Base-by-base conservation (phyloP, 495 filamentous ascomycete species). In the Cercophora sp. region DNA sequence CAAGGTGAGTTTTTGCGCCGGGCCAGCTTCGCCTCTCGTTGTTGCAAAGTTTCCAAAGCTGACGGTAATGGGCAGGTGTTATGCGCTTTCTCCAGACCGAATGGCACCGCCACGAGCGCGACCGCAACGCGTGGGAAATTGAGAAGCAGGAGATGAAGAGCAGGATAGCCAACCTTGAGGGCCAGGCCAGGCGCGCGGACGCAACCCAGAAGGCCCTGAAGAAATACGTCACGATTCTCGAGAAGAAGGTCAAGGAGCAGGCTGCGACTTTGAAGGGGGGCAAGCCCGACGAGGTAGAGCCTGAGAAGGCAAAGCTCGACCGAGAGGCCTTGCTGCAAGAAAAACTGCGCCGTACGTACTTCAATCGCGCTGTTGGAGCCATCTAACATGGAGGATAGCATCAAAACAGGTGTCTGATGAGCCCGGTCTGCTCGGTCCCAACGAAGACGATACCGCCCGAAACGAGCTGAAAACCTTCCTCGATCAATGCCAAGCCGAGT, bases 31-130 rank as follows among this genome's bases (percentile, higher is more conserved):
- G 24, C 10, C 22, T 24, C 25, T 26, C n/a, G 8, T 37, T 22
- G 39, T 23, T 15, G 46, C 9, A 18, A 42, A 23, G 23, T 32
- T 19, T 51, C 57, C 64, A 59, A 27, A 60, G 25, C 18, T 39
- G 2, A 6, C n/a, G 32, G 10, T 22, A 4, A 24, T 25, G 19
- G 37, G 29, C 58, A 97, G 92, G 93, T 64, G 93, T 99, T 29
- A 99, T 99, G 93, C 91, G 93, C 67, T 97, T 97, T 69, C 84
- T 99, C 27, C 94, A 97, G 75, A 92, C 91, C 29, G 93, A 99
- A 81, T 97, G 93, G 93, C 94, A 99, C 69, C 85, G 89, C 57
- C 92, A 97, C 64, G 93, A 99, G 69, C 88, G 93, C 71, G 94
- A 96, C 61, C 86, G 94, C 60, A 99, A 99, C 69, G 86, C 89